A percentile compares a stretch with the other conserved stretches of the same genome.
phyloP scores from a whole-genome alignment of 2,329 filamentous ascomycete genomes.

The Talaromyces sp. region DNA sequence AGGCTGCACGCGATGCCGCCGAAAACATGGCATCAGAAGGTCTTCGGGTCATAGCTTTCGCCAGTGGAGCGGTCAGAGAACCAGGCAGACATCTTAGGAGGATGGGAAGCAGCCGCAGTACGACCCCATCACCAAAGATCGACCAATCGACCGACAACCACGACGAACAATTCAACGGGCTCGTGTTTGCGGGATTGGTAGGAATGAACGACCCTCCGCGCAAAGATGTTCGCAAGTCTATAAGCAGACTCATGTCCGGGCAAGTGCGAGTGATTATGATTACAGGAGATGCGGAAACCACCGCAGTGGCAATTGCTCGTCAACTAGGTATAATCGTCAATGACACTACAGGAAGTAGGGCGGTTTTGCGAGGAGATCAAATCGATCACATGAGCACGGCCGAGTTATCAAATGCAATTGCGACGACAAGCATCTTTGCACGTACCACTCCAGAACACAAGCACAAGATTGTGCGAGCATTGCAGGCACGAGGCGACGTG shows the following conservation, averaged over 20 bases:
- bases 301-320: slow-evolving; percentile 86
- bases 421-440: slow-evolving; percentile 89
- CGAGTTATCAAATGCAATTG: slow-evolving; percentile 78
- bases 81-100: slow-evolving; percentile 41
- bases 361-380: slow-evolving; percentile 83
- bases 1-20: slow-evolving; percentile 73
- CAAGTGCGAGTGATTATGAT: slow-evolving; percentile 99
- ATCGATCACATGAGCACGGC: slow-evolving; percentile 87
- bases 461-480: slow-evolving; percentile 88
- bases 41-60: slow-evolving; percentile 86
- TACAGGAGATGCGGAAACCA: slow-evolving; percentile 92
- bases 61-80: slow-evolving; percentile 68
- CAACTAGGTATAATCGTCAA: slow-evolving; percentile 90
- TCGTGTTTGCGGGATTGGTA: slow-evolving; percentile 87
- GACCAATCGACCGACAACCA: slow-evolving; percentile 30
- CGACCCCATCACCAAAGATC: slow-evolving; percentile 36
- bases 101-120: slow-evolving; percentile 54
- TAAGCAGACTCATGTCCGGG: slow-evolving; percentile 83
- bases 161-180: slow-evolving; percentile 70
- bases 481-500: slow-evolving; percentile 90
- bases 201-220: slow-evolving; percentile 97
- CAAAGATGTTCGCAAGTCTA: slow-evolving; percentile 83
- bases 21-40: slow-evolving; percentile 85
- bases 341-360: slow-evolving; percentile 50
- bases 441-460: slow-evolving; percentile 97